These are phyloP conservation scores for Hymenoscyphus linearis DNA, from an alignment of 2,329 filamentous ascomycete species.

Conservation along the genomic window DNA sequence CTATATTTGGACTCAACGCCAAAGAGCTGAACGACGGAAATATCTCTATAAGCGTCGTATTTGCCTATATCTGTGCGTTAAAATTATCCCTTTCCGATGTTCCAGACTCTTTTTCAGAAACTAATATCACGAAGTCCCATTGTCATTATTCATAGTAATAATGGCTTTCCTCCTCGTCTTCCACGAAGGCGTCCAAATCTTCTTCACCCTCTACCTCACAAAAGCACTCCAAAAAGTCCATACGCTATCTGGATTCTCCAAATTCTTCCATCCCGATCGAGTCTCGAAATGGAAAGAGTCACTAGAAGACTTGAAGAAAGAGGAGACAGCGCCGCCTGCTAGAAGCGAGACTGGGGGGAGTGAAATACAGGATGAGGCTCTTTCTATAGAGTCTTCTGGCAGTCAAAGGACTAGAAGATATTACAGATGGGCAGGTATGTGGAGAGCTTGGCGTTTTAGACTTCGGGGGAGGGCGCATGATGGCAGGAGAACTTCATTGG, in stretches of 20 bases:
- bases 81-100: no score
- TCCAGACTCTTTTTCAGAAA: no score
- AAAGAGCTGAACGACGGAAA: background rate
- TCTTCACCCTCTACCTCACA: background rate
- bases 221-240: background rate
- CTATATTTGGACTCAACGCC: background rate
- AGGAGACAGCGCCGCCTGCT: background rate
- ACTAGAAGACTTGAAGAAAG: background rate
- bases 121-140: background rate
- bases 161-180: background rate
- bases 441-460: background rate
- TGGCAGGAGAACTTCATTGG: background rate
- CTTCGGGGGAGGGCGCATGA: background rate
- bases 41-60: background rate
- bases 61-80: background rate
- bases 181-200: background rate
- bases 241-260: background rate
- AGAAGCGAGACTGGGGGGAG: background rate
- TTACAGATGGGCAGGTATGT: background rate
- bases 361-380: background rate
- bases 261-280: background rate
- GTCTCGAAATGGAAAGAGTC: background rate
- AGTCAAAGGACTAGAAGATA: background rate
- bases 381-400: background rate
- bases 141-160: background rate